A percentile compares a stretch with the other conserved stretches of the same genome.
Conservation (phyloP, 768 basidiomycete genomes). For the Crucibulum laeve region DNA sequence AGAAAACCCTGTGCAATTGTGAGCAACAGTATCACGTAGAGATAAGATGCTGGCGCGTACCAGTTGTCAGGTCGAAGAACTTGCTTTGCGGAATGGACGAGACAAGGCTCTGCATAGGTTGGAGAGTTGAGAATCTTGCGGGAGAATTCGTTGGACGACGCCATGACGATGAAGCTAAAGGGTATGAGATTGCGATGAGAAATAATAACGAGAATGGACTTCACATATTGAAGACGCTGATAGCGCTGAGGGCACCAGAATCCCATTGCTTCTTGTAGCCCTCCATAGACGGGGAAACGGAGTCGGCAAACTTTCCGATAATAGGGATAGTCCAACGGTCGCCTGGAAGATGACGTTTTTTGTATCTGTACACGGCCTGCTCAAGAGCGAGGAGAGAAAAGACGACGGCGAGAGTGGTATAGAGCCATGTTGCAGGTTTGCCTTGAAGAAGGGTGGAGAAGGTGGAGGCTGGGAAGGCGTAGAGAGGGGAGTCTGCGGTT, state of each 20-base stretch:
- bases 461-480: slow-evolving; percentile 44
- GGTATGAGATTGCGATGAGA: slow-evolving; percentile 4
- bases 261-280: slow-evolving; percentile 92
- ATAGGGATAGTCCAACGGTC: slow-evolving; percentile 93
- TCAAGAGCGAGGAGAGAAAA: slow-evolving; percentile 78
- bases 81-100: slow-evolving; percentile 88
- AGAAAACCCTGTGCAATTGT: slow-evolving; percentile 74
- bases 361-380: slow-evolving; percentile 82
- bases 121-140: slow-evolving; percentile 98
- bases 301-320: slow-evolving; percentile 95
- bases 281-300: slow-evolving; percentile 87
- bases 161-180: slow-evolving; percentile 95
- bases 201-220: slow-evolving; percentile 17
- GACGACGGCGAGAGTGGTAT: slow-evolving; percentile 66
- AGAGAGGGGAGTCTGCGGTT: slow-evolving; percentile 31
- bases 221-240: slow-evolving; percentile 98
- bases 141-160: slow-evolving; percentile 87
- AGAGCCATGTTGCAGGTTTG: slow-evolving; percentile 49
- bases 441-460: slow-evolving; percentile 32
- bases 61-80: slow-evolving; percentile 86
- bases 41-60: slow-evolving; percentile 29
- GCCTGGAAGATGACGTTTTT: slow-evolving; percentile 88
- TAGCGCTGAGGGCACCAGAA: slow-evolving; percentile 79
- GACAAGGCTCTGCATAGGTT: slow-evolving; percentile 86
- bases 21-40: slow-evolving; percentile 2